Percentiles rank a stretch among this genome's conserved stretches.
Conservation (phyloP, 2,329 filamentous ascomycete species). For the Mollisiaceae sp. region DNA sequence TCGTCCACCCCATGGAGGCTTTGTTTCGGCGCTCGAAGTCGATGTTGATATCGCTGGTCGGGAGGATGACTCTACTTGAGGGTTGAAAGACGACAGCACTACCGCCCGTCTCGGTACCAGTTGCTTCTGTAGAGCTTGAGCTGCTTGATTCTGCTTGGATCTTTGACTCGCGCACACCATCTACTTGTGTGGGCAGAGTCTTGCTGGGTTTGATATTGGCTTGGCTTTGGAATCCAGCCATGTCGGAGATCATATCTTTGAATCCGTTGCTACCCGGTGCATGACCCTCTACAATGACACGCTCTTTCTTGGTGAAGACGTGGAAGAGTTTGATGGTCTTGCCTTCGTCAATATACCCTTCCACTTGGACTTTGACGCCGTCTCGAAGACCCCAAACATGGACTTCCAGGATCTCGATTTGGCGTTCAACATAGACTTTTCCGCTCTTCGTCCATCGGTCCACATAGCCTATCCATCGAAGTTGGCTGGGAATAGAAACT, state of each 20-base stretch:
- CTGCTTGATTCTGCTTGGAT: neutral
- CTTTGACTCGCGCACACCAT: neutral
- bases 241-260: slow-evolving; percentile 58
- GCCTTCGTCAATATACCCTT: slow-evolving; percentile 87
- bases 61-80: slow-evolving; percentile 67
- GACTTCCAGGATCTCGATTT: slow-evolving; percentile 84
- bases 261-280: slow-evolving; percentile 56
- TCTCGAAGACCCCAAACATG: slow-evolving; percentile 88
- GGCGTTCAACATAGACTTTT: slow-evolving; percentile 82
- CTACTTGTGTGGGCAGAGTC: slow-evolving; percentile 23
- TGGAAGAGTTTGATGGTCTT: slow-evolving; percentile 85
- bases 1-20: slow-evolving; percentile 77
- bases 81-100: slow-evolving; percentile 82
- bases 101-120: slow-evolving; percentile 59
- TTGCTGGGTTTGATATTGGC: slow-evolving; percentile 31
- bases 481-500: slow-evolving; percentile 90
- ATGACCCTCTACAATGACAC: slow-evolving; percentile 67
- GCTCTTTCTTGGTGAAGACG: slow-evolving; percentile 75
- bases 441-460: slow-evolving; percentile 78
- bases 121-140: slow-evolving; percentile 39
- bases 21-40: slow-evolving; percentile 86
- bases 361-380: slow-evolving; percentile 85
- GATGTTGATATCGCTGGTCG: slow-evolving; percentile 87
- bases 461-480: slow-evolving; percentile 87
- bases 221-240: slow-evolving; percentile 48